phyloP scores from a whole-genome alignment of 2,329 filamentous ascomycete genomes.

The Diaporthe destruens region DNA sequence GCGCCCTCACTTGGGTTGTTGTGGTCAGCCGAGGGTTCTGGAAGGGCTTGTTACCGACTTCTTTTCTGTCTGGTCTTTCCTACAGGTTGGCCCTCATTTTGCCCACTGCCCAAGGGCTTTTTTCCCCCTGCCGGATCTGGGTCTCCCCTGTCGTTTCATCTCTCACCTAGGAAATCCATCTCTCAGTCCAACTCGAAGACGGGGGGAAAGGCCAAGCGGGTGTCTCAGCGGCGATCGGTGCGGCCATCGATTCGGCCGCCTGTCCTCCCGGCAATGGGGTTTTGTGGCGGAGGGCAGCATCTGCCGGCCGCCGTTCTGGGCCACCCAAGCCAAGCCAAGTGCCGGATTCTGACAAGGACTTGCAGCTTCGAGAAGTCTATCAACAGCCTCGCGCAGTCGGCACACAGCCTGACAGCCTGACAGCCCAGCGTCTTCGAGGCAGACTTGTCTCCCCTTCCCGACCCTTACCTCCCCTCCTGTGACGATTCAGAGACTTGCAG shows the following conservation, averaged over 20 bases:
- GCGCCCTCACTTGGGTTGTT: background rate
- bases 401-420: background rate
- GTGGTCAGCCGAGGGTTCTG: slow-evolving; percentile 21
- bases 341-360: background rate
- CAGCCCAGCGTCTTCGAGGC: background rate
- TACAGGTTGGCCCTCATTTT: background rate
- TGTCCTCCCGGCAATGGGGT: slow-evolving; percentile 10
- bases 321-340: background rate
- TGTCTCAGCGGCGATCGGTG: background rate
- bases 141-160: background rate
- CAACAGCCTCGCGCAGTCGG: background rate
- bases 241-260: slow-evolving; percentile 28
- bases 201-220: too few species aligned
- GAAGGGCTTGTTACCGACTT: slow-evolving; percentile 6
- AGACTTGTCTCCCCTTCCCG: background rate
- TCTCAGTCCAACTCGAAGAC: background rate
- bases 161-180: background rate
- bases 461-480: background rate
- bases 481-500: background rate
- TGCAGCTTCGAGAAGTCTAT: slow-evolving; percentile 6
- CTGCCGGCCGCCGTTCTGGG: slow-evolving; percentile 18
- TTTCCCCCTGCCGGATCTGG: background rate
- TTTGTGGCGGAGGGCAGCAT: background rate
- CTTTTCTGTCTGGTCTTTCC: background rate
- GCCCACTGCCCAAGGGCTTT: background rate